Conservation (phyloP, 352 stramenopile species). For the Phytophthora tentaculata region DNA sequence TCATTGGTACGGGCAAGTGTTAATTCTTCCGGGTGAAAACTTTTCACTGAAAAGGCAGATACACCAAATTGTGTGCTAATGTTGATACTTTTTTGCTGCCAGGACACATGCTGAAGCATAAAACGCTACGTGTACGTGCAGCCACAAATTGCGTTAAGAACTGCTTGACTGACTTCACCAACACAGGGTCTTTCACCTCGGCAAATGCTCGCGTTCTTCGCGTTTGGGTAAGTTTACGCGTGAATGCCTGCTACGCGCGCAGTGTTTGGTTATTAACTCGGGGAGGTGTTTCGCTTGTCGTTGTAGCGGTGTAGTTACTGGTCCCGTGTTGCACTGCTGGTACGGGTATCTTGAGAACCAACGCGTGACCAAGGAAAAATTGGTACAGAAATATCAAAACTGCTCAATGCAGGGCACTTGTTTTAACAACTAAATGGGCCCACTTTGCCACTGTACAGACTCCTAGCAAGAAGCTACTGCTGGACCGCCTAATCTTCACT, state of each 20-base stretch:
- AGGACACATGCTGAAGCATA: constrained; percentile 77
- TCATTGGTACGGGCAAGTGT: constrained; percentile 52
- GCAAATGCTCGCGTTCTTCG: constrained; percentile 75
- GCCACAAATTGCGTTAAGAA: background rate
- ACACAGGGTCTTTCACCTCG: constrained; percentile 61
- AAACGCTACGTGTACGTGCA: constrained; percentile 58
- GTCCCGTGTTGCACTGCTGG: constrained; percentile 72
- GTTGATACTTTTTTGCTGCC: background rate
- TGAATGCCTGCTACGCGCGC: background rate
- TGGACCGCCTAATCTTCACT: constrained; percentile 73
- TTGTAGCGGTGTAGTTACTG: constrained; percentile 57
- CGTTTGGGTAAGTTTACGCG: constrained; percentile 52
- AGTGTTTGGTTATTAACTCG: background rate
- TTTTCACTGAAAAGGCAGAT: no score
- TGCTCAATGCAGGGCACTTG: background rate
- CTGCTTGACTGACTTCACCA: no score
- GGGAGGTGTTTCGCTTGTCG: background rate
- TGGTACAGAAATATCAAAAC: constrained; percentile 39
- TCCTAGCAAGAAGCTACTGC: constrained; percentile 75
- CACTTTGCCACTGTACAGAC: constrained; percentile 40
- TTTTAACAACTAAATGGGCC: no score
- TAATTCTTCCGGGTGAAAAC: no score
- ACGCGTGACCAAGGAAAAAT: constrained; percentile 63
- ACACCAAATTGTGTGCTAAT: constrained; percentile 3
- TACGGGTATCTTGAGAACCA: constrained; percentile 74